These are phyloP conservation scores for Austroboletus rostrupii DNA, from an alignment of 1,284 basidiomycete genomes.

Conservation along the genomic window DNA sequence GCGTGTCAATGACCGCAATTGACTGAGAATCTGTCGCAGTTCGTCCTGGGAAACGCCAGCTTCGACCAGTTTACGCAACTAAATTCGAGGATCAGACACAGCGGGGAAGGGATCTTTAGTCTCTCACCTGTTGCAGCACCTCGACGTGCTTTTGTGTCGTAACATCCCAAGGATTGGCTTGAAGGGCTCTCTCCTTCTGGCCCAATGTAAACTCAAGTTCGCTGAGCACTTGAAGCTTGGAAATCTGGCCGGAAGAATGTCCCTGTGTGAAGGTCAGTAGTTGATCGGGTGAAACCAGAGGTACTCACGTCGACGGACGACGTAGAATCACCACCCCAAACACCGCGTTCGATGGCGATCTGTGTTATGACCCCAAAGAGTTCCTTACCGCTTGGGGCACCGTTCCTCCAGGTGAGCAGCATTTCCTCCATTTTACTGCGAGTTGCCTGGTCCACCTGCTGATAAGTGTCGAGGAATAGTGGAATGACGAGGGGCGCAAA, in stretches of 20 bases:
- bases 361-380: constrained; percentile 78
- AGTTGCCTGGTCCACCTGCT: constrained; percentile 76
- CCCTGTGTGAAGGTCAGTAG: constrained; percentile 16
- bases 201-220: constrained; percentile 76
- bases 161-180: constrained; percentile 64
- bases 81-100: constrained; percentile 8
- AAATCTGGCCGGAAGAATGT: constrained; percentile 44
- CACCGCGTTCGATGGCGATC: constrained; percentile 69
- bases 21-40: constrained; percentile 73
- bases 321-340: constrained; percentile 61
- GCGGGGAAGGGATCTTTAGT: neutral
- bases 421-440: constrained; percentile 95
- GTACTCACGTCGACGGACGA: constrained; percentile 35
- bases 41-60: constrained; percentile 78
- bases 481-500: constrained; percentile 75
- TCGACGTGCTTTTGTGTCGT: constrained; percentile 61
- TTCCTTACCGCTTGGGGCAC: constrained; percentile 74
- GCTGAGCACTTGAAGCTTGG: constrained; percentile 72
- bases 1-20: constrained; percentile 67
- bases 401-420: constrained; percentile 87
- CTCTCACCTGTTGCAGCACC: constrained; percentile 68
- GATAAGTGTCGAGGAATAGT: constrained; percentile 83
- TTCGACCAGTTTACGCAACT: constrained; percentile 78
- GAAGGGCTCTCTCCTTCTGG: constrained; percentile 67
- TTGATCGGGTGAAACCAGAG: neutral